phyloP scores from a whole-genome alignment of 129 eudicot species.

The Tanacetum coccineum region DNA sequence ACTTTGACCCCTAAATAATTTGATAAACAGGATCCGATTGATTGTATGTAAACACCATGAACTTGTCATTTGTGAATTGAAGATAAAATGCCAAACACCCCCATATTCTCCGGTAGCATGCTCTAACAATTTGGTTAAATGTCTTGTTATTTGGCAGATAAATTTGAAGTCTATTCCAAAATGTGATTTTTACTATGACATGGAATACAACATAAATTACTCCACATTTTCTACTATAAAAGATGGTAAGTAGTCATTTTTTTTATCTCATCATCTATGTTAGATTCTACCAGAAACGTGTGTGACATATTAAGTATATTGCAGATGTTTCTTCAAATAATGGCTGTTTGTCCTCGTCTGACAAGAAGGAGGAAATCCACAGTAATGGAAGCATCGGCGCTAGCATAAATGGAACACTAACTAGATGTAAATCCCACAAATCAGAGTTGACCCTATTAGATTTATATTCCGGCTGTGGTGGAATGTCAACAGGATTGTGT shows the following conservation, averaged over 20 bases:
- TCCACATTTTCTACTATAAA: conserved; percentile 50
- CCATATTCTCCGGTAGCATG: not conserved
- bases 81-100: too few relatives aligned
- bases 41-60: too few relatives aligned
- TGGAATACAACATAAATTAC: conserved; percentile 57
- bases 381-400: conserved; percentile 17
- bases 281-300: conserved; percentile 6
- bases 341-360: conserved; percentile 16
- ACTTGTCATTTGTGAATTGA: too few relatives aligned
- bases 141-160: conserved; percentile 43
- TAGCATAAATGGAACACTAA: conserved; percentile 23
- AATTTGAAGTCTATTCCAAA: conserved; percentile 40
- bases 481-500: conserved; percentile 71
- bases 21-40: too few relatives aligned
- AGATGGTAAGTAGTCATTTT: conserved; percentile 34
- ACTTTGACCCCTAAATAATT: too few relatives aligned
- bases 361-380: not conserved
- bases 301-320: conserved; percentile 10
- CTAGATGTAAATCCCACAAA: conserved; percentile 21
- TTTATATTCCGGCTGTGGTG: conserved; percentile 75
- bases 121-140: conserved; percentile 9
- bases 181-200: conserved; percentile 63
- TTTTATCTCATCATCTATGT: not conserved
- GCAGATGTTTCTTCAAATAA: conserved; percentile 37
- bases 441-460: conserved; percentile 50